Conservation (phyloP, 768 basidiomycete species). For the Lepiota brunneoincarnata region DNA sequence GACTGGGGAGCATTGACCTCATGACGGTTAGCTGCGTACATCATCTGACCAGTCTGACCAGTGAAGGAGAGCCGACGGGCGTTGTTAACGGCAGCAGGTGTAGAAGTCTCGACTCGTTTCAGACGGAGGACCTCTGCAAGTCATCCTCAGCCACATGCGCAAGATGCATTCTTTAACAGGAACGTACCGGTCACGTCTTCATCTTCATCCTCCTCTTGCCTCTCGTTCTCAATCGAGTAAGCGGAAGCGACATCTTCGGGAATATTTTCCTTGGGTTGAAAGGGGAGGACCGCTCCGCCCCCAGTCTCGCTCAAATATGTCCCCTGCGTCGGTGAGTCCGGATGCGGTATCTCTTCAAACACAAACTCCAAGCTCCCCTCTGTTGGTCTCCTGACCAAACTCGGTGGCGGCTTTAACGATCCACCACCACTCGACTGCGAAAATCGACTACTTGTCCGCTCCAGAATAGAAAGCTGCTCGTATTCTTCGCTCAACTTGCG, state of each 20-base stretch:
- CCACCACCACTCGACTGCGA: slow-evolving; percentile 20
- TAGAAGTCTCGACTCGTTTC: slow-evolving; percentile 48
- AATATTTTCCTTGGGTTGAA: slow-evolving; percentile 23
- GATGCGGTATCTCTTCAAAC: slow-evolving; percentile 30
- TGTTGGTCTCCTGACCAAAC: slow-evolving; percentile 21
- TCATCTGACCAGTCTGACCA: slow-evolving; percentile 38
- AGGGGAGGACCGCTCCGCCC: slow-evolving; percentile 35
- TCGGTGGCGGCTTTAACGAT: slow-evolving; percentile 12
- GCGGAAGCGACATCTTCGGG: slow-evolving; percentile 49
- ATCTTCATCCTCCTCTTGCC: slow-evolving; percentile 31
- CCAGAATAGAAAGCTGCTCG: slow-evolving; percentile 35
- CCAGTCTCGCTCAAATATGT: slow-evolving; percentile 24
- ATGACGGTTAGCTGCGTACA: slow-evolving; percentile 13
- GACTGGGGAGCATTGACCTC: not conserved
- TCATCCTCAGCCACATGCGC: not conserved
- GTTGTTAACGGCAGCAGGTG: slow-evolving; percentile 41
- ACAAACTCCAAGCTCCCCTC: slow-evolving; percentile 35
- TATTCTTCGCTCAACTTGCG: slow-evolving; percentile 51
- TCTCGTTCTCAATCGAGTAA: slow-evolving; percentile 36
- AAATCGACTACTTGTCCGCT: slow-evolving; percentile 25
- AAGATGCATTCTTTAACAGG: not conserved
- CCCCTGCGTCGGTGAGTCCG: slow-evolving; percentile 20
- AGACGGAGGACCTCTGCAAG: slow-evolving; percentile 45
- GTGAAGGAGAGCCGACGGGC: slow-evolving; percentile 38
- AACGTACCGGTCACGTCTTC: slow-evolving; percentile 42